A percentile compares a stretch with the other conserved stretches of the same genome.
phyloP scores from a whole-genome alignment of 1,139 yeast species.

The Pichia sp. region DNA sequence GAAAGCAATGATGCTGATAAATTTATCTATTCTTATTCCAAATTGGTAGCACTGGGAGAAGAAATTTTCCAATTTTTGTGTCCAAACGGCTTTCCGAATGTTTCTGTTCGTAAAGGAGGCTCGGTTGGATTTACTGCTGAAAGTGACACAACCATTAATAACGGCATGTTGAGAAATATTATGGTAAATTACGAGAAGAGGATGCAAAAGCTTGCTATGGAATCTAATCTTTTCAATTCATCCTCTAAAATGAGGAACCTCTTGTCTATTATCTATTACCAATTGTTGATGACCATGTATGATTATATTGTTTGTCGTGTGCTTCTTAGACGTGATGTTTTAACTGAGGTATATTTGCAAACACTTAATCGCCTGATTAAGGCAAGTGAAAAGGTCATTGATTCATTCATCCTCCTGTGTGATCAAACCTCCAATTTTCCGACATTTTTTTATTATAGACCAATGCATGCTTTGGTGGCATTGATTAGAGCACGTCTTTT shows the following conservation, averaged over 20 bases:
- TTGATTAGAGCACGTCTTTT: constrained; percentile 43
- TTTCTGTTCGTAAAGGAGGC: constrained; percentile 1
- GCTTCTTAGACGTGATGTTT: constrained; percentile 27
- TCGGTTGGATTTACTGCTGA: not conserved
- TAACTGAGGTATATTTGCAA: constrained; percentile 35
- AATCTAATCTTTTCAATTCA: constrained; percentile 34
- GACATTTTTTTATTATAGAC: constrained; percentile 51
- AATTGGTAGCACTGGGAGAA: constrained; percentile 41
- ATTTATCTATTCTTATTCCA: constrained; percentile 39
- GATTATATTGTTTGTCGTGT: constrained; percentile 43
- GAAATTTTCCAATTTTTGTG: constrained; percentile 39
- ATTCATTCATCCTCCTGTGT: constrained; percentile 41
- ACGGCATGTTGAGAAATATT: constrained; percentile 24
- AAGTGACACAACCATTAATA: constrained; percentile 3
- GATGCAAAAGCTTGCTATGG: constrained; percentile 32
- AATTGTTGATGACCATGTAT: constrained; percentile 45
- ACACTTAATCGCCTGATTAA: constrained; percentile 40
- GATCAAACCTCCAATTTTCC: constrained; percentile 43
- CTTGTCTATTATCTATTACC: constrained; percentile 42
- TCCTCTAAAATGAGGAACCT: constrained; percentile 35
- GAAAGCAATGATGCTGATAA: constrained; percentile 34
- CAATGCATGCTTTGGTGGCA: constrained; percentile 51
- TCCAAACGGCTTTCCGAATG: constrained; percentile 24
- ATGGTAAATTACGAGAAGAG: constrained; percentile 32
- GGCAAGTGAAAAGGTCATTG: constrained; percentile 43